phyloP scores from a whole-genome alignment of 2,329 filamentous ascomycete species.

The Fusarium transvaalense region DNA sequence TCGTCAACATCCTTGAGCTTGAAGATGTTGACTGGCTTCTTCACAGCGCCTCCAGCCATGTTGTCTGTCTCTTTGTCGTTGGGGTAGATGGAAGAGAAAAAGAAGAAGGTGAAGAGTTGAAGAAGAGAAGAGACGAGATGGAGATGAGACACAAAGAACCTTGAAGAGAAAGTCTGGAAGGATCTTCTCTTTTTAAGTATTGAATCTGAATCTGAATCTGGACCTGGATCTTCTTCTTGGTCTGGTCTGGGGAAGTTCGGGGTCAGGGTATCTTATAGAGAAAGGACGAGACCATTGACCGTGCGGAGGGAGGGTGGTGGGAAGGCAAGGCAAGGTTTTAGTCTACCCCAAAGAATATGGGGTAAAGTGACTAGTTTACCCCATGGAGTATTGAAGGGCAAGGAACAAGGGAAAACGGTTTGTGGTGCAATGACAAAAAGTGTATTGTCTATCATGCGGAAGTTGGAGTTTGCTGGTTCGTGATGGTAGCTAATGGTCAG shows the following conservation, averaged over 20 bases:
- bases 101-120: not conserved
- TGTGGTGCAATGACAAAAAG: slow-evolving; percentile 3
- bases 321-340: slow-evolving; percentile 2
- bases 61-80: not conserved
- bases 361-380: slow-evolving; percentile 18
- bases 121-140: not conserved
- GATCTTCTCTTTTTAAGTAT: slow-evolving; percentile 6
- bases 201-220: slow-evolving; percentile 3
- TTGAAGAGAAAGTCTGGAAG: not conserved
- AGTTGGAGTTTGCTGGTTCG: slow-evolving; percentile 1
- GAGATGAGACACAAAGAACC: not conserved
- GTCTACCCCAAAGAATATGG: slow-evolving; percentile 19
- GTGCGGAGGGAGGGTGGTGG: not conserved
- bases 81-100: too few relatives aligned
- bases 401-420: slow-evolving; percentile 1
- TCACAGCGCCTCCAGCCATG: slow-evolving; percentile 24
- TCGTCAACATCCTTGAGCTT: slow-evolving; percentile 21
- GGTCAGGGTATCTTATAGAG: slow-evolving; percentile 21
- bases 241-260: slow-evolving; percentile 19
- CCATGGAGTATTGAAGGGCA: slow-evolving; percentile 12
- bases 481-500: not conserved
- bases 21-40: slow-evolving; percentile 30
- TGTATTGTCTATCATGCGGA: not conserved
- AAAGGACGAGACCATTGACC: not conserved
- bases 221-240: slow-evolving; percentile 6